Base-by-base conservation (phyloP, 1,284 basidiomycete species). In the Sporisorium graminicola region DNA sequence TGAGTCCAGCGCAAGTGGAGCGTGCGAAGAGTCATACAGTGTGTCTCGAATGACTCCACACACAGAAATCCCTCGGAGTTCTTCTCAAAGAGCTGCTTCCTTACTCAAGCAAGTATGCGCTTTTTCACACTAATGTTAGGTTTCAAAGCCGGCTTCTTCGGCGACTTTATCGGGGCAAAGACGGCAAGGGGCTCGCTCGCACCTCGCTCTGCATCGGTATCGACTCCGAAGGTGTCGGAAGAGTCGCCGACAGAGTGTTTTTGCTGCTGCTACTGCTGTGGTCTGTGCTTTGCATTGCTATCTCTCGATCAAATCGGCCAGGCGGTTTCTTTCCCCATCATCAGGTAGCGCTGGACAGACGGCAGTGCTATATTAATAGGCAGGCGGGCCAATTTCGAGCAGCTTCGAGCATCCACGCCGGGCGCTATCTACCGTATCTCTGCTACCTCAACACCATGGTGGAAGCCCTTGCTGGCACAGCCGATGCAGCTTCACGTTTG, bases 401-500 rank as follows among this genome's bases (percentile, higher is more conserved):
- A 18, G n/a, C 10, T 27, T 12, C 22, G 4, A n/a, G 6, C 40
- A 6, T 18, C 16, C 40, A 43, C 37, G 37, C 37, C n/a, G n/a
- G n/a, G n/a, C n/a, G n/a, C n/a, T n/a, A n/a, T n/a, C n/a, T n/a
- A 12, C 10, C 35, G 7, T 13, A 9, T 35, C 40, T 20, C 40
- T 20, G 40, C 18, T 9, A 43, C 40, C 8, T 9, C n/a, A 51
- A 27, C 24, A 33, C 20, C 31, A 62, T 53, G 56, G 52, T 44
- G 2, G 27, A 58, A 59, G 40, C 44, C 12, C n/a, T n/a, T 9
- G 18, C 9, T 13, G 22, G 37, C 42, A 43, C 43, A 5, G 40
- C 40, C 51, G 47, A 46, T 9, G 71, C 65, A 43, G 52, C 52
- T 16, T 42, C 61, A 5, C 68, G 68, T 24, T 62, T 74, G 14